Conservation (phyloP, 2,329 filamentous ascomycete species). For the Colletotrichum caudatum region DNA sequence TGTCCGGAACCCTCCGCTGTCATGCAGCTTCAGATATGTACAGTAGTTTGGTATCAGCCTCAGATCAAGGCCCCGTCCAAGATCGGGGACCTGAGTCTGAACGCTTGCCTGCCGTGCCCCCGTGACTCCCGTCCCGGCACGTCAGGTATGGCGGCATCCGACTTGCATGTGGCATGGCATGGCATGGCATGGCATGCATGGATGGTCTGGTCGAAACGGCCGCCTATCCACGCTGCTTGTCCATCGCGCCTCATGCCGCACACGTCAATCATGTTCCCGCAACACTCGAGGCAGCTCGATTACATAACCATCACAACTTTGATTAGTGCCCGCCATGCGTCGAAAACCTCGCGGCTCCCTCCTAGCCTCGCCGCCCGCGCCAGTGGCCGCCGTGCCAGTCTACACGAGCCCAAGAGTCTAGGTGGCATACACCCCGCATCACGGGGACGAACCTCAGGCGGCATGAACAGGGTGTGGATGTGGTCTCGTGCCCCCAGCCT, state of each 20-base stretch:
- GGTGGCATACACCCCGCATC: conserved; percentile 2
- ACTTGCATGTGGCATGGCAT: conserved; percentile 29
- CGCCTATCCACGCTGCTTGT: background rate
- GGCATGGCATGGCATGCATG: too few species aligned
- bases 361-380: conserved; percentile 11
- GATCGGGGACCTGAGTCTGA: conserved; percentile 8
- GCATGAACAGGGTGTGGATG: conserved; percentile 1
- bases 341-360: background rate
- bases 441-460: conserved; percentile 8
- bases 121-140: conserved; percentile 30
- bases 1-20: background rate
- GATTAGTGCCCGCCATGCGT: conserved; percentile 30
- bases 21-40: conserved; percentile 11
- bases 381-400: background rate
- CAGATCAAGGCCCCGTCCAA: conserved; percentile 10
- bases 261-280: background rate
- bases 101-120: conserved; percentile 14
- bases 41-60: conserved; percentile 10
- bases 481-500: conserved; percentile 28
- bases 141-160: conserved; percentile 11
- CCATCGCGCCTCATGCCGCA: background rate
- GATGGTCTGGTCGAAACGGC: background rate
- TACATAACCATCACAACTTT: background rate
- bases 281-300: background rate
- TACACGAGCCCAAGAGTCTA: background rate